phyloP scores from a whole-genome alignment of 2,329 filamentous ascomycete species.

The Aureobasidium uvarum region DNA sequence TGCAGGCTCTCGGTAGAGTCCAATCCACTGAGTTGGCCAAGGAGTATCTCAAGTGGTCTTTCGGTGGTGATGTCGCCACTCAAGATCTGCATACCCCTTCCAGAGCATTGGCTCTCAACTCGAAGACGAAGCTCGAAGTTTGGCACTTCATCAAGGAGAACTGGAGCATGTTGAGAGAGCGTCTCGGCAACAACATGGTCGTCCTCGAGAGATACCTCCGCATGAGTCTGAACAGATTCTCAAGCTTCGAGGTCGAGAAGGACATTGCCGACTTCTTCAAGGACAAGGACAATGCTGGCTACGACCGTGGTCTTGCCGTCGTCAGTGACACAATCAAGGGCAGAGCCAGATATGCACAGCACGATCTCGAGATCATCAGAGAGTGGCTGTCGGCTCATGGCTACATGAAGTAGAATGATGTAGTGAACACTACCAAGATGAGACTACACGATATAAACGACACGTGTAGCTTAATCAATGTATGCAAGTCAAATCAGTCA shows the following conservation, averaged over 20 bases:
- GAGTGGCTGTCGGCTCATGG: slow-evolving; percentile 72
- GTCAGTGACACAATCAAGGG: slow-evolving; percentile 82
- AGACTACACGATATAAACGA: slow-evolving; percentile 1
- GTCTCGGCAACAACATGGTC: slow-evolving; percentile 77
- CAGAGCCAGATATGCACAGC: slow-evolving; percentile 75
- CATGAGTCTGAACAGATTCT: slow-evolving; percentile 73
- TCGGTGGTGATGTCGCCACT: slow-evolving; percentile 78
- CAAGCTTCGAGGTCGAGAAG: slow-evolving; percentile 64
- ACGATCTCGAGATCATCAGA: slow-evolving; percentile 69
- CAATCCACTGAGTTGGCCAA: slow-evolving; percentile 67
- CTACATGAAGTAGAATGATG: slow-evolving; percentile 43
- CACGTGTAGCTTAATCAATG: neutral
- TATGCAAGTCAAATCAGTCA: neutral
- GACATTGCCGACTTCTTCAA: slow-evolving; percentile 85
- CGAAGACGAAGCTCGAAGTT: slow-evolving; percentile 66
- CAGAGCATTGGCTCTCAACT: slow-evolving; percentile 69
- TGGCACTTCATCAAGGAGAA: slow-evolving; percentile 86
- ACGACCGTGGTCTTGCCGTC: slow-evolving; percentile 80
- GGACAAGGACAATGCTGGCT: slow-evolving; percentile 79
- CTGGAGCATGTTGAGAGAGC: slow-evolving; percentile 70
- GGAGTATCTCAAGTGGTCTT: slow-evolving; percentile 68
- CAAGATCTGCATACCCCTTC: slow-evolving; percentile 86
- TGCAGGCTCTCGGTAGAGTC: slow-evolving; percentile 72
- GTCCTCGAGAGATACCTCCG: slow-evolving; percentile 87
- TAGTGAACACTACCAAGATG: neutral